Evolutionary conservation across 83 land plant genomes (phyloP), one percentile per base, ranked within the genome.

Genomic region (Isoetes engelmannii): DNA sequence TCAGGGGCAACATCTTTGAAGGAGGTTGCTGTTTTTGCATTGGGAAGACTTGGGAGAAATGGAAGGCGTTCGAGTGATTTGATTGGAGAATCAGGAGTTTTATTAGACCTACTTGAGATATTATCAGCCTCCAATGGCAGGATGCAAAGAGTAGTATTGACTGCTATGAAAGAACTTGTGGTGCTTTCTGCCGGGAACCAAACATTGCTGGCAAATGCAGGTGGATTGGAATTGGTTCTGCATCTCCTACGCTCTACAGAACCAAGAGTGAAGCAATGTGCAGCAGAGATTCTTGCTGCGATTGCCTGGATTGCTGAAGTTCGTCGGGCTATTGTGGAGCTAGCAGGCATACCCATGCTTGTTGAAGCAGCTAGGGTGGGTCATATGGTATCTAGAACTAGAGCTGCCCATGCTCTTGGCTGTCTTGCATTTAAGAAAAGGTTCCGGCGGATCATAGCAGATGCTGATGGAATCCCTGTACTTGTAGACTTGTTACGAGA

Each of bases 381-480:
- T 61, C 49, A 21, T 43, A 65, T 77, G 72, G 73, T 63, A 7
- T 81, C 84, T 4, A 73, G 84, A 70, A 54, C 77, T 47, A 78
- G 77, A 59, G 84, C 81, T 69, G 77, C 77, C 37, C 76, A 73
- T 12, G 83, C 80, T 6, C 65, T 81, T 57, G 83, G 83, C 51
- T 65, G 49, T 5, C 70, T 81, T 57, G 80, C 65, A 15, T 60
- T 73, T 8, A 58, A 73, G 5, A 69, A 63, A 65, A 57, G 71
- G 17, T 57, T 62, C 4, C 56, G 83, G 56, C 71, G 57, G 47
- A 41, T 74, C 57, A 75, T 81, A 51, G 83, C 69, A 17, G 72
- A 66, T 18, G 66, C 61, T 54, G 83, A 75, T 58, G 80, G 56
- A 18, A 77, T 81, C 9, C 77, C 65, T 6, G 80, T 47, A 50